Percentiles rank a stretch among this genome's conserved stretches.
Conservation (phyloP, 441 rosid genomes). For the Hura crepitans region DNA sequence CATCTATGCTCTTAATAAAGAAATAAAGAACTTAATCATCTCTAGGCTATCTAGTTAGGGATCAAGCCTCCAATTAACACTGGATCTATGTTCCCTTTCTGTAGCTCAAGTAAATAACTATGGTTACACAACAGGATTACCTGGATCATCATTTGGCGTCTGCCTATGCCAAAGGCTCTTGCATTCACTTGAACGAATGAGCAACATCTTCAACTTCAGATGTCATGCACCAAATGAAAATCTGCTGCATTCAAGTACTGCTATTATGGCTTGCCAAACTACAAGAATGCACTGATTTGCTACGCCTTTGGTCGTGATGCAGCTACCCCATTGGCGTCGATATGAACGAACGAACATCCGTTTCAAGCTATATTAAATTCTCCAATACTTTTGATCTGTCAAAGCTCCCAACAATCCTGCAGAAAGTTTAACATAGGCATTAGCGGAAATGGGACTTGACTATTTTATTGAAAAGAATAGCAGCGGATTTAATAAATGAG, state of each 20-base stretch:
- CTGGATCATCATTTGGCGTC: not conserved
- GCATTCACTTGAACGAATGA: not conserved
- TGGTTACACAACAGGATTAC: not conserved
- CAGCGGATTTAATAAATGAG: too few relatives aligned
- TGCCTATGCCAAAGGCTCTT: not conserved
- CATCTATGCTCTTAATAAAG: not conserved
- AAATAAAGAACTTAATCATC: not conserved
- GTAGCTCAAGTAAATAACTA: not conserved
- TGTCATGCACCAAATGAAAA: not conserved
- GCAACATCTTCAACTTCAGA: not conserved
- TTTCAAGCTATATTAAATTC: not conserved
- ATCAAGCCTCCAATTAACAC: not conserved
- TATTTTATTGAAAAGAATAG: not conserved
- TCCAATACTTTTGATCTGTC: not conserved
- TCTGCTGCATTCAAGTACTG: not conserved
- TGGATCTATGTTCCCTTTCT: not conserved
- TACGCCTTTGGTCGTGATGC: not conserved
- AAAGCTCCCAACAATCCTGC: not conserved
- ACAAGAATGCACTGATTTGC: not conserved
- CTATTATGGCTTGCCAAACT: not conserved
- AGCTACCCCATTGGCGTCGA: not conserved
- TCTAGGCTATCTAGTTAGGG: not conserved
- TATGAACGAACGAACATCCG: not conserved
- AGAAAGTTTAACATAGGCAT: not conserved
- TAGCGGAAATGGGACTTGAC: not conserved